phyloP scores from a whole-genome alignment of 768 basidiomycete species.

The Tremella yokohamensis region DNA sequence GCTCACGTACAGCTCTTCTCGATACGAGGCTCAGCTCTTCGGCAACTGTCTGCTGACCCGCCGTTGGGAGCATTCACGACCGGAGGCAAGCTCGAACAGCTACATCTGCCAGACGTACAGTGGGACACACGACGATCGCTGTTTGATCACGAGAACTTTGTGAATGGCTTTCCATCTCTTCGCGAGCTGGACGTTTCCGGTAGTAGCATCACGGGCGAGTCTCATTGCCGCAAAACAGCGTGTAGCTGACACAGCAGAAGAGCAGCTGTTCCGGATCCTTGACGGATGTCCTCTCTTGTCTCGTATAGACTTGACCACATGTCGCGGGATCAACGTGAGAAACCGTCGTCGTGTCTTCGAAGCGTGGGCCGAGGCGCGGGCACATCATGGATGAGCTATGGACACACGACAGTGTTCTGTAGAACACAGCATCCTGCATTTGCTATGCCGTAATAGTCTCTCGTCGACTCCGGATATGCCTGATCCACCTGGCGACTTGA shows the following conservation, averaged over 20 bases:
- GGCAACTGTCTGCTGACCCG: too few species aligned
- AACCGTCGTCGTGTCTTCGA: constrained; percentile 36
- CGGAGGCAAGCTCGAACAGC: constrained; percentile 19
- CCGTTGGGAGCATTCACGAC: too few species aligned
- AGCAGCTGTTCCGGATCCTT: constrained; percentile 31
- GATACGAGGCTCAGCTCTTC: too few species aligned
- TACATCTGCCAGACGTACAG: constrained; percentile 22
- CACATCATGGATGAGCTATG: neutral
- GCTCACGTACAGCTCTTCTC: too few species aligned
- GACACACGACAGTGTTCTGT: neutral
- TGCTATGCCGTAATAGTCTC: constrained; percentile 10
- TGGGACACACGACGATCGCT: neutral
- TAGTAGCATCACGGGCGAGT: constrained; percentile 29
- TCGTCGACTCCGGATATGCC: constrained; percentile 20
- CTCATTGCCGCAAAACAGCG: neutral
- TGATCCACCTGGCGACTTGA: constrained; percentile 26
- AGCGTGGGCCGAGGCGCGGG: constrained; percentile 14
- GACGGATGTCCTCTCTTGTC: constrained; percentile 28
- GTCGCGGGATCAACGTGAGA: constrained; percentile 35
- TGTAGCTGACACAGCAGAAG: constrained; percentile 15
- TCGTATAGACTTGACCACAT: constrained; percentile 34
- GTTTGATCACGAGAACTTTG: constrained; percentile 7
- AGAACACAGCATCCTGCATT: neutral
- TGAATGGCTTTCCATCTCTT: constrained; percentile 16
- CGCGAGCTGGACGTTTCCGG: constrained; percentile 30